Percentiles rank a stretch among this genome's conserved stretches.
phyloP scores from a whole-genome alignment of 2,329 filamentous ascomycete genomes.

The Colletotrichum higginsianum region DNA sequence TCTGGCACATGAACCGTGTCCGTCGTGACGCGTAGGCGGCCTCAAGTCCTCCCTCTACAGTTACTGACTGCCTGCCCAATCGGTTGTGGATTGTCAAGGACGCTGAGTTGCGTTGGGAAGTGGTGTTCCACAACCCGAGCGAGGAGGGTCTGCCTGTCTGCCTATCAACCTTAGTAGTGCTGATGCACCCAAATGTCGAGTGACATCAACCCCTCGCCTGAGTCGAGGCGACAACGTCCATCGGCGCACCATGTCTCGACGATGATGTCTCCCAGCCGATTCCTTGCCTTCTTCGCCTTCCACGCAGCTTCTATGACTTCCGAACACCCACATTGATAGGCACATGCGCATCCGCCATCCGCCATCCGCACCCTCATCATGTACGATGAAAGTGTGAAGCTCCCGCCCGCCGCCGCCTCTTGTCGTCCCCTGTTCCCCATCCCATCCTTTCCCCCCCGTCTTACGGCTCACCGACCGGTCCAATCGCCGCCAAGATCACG shows the following conservation, averaged over 20 bases:
- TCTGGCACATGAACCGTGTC: conserved; percentile 7
- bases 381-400: conserved; percentile 31
- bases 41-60: not conserved
- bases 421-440: not conserved
- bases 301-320: conserved; percentile 31
- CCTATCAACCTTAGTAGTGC: not conserved
- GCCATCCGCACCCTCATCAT: not conserved
- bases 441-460: conserved; percentile 1
- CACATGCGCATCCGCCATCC: conserved; percentile 9
- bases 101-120: not conserved
- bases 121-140: not conserved
- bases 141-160: conserved; percentile 3
- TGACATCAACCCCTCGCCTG: conserved; percentile 1
- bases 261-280: not conserved
- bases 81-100: not conserved
- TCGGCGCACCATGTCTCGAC: not conserved
- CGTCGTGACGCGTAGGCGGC: not conserved
- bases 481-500: conserved; percentile 26
- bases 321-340: conserved; percentile 4
- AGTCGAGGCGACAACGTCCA: conserved; percentile 7
- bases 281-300: conserved; percentile 29
- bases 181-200: not conserved
- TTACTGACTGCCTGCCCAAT: not conserved
- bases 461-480: conserved; percentile 22
- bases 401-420: not conserved